Base-by-base conservation (phyloP, 148 eudicot genomes). In the Rhododendron molle region DNA sequence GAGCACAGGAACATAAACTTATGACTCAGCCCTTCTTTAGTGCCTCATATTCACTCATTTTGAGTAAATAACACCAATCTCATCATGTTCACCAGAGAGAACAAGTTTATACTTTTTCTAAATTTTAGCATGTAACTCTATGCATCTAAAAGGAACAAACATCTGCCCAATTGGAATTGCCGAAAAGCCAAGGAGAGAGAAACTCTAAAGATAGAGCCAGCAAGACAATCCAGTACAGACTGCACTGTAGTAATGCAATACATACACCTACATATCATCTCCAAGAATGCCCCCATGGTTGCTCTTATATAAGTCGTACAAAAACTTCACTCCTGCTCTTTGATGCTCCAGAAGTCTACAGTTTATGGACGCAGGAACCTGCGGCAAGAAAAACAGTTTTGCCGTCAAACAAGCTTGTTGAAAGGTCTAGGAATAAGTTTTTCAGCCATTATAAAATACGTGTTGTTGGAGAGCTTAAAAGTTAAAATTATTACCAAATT, bases 231-330 rank as follows among this genome's bases (percentile, higher is more conserved):
- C 81, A 56, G 7, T 26, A 23, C 9, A 58, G 65, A 58, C 2
- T 21, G 26, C 26, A 21, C 44, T 44, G 21, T 15, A 38, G 7
- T 50, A 28, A 26, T 40, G 82, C 78, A 65, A 78, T 14, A 85
- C 28, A 47, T 69, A 47, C 79, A 91, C 98, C 91, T 86, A 97
- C 99, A 97, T 97, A 91, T 97, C 99, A 90, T 97, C 99, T 82
- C 99, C 99, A 78, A 97, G 96, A 84, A 97, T 87, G 58, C 99
- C 99, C 89, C 99, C 99, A 87, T 93, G 98, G 87, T 94, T 94
- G 83, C 92, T 92, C 87, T 88, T 92, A 93, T 93, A 95, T 91
- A 97, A 87, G 80, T 89, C 87, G 82, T 94, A 95, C 82, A 97
- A 86, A 88, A 97, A 97, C 86, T 91, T 89, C 79, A 95, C 98